Evolutionary conservation across 495 filamentous ascomycete species (phyloP).

Genomic region (Hypoxylon perforatum): DNA sequence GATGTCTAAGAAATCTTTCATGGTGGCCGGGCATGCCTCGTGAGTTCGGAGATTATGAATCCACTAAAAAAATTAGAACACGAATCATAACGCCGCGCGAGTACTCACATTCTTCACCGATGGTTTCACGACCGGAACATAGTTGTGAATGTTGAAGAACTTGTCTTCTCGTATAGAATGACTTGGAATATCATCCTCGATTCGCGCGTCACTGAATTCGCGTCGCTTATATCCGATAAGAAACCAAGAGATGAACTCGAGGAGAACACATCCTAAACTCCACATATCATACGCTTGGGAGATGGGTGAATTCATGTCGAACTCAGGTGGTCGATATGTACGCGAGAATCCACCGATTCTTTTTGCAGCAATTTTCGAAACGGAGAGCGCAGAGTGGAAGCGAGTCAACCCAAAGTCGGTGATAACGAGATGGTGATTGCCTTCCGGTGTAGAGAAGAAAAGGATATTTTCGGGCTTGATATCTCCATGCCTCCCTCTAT

Average conservation of each 20-base stretch:
- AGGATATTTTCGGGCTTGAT: conserved; percentile 3
- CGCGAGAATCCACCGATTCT: background rate
- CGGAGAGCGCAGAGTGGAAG: background rate
- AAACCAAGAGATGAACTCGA: conserved; percentile 5
- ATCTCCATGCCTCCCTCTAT: conserved; percentile 2
- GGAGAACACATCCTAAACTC: conserved; percentile 1
- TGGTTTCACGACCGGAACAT: background rate
- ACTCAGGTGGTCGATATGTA: background rate
- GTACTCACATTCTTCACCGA: background rate
- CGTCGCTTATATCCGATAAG: background rate
- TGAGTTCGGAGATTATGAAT: too few species aligned
- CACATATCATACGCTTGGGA: background rate
- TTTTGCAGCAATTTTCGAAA: background rate
- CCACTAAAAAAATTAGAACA: too few species aligned
- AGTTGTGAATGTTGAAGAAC: background rate
- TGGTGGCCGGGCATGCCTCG: too few species aligned
- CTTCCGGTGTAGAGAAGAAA: background rate
- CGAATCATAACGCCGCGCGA: too few species aligned
- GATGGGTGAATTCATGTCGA: background rate
- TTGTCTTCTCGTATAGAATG: background rate
- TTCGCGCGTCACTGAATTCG: background rate
- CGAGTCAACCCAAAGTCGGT: background rate
- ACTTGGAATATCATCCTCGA: background rate
- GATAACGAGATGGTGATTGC: conserved; percentile 1
- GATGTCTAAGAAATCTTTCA: too few species aligned